Evolutionary conservation across 495 filamentous ascomycete species (phyloP), one percentile per base, ranked within the genome.

Genomic region (Aspergillus indologenus): DNA sequence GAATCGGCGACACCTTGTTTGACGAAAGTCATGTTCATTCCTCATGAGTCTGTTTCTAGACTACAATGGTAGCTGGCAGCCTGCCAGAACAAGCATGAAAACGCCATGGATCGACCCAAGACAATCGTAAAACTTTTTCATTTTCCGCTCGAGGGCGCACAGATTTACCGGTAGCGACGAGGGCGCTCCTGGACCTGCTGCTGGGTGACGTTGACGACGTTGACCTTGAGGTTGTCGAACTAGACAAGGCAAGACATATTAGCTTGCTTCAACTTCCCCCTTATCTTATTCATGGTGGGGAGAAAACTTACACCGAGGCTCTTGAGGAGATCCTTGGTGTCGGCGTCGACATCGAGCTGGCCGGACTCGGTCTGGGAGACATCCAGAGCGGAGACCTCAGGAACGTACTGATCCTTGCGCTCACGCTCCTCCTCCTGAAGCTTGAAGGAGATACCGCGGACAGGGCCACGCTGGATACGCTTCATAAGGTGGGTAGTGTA

Each of bases 401-500:
- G 95, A 61, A 98, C 94, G 82, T 96, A 98, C 86, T 98, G 95
- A 84, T 98, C 94, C 89, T 98, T 98, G 72, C 94, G 87, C 83
- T 98, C 94, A 83, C 94, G 89, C 85, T 98, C 94, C 83, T 98
- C 94, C 83, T 98, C 94, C 84, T 98, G 94, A 54, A 98, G 88
- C 87, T 98, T 98, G 91, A 98, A 98, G 76, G 95, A 98, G 81
- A 98, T 98, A 85, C 94, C 94, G 70, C 94, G 94, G 79, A 98
- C 94, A 62, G 94, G 94, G 48, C 94, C 94, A 76, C 94, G 92
- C 82, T 97, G 93, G 74, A 98, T 98, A 81, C 94, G 94, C 85
- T 96, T 96, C 94, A 98, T 92, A 43, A 79, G 62, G 68, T 79
- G 74, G 60, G 93, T 98, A 67, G 93, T 96, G 84, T 96, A 98